These are phyloP conservation scores for Carex parvula DNA, from an alignment of 176 grass and related monocot species.

Conservation along the genomic window DNA sequence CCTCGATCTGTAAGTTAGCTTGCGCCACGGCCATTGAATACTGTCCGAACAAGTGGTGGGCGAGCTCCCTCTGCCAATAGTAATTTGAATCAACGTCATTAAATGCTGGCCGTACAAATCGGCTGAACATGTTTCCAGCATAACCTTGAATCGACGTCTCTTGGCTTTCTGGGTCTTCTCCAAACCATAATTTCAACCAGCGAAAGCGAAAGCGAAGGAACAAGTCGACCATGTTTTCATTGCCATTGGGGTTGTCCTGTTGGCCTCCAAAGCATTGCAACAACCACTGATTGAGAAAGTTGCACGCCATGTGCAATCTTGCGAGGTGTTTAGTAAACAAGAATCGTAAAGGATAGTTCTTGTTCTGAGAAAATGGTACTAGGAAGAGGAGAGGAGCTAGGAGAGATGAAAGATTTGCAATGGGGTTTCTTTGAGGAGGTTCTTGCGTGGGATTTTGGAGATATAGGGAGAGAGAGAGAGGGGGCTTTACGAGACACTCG, in stretches of 20 bases:
- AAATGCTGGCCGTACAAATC: slow-evolving; percentile 31
- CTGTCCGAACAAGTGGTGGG: slow-evolving; percentile 30
- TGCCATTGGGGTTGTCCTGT: no score
- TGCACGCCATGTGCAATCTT: neutral
- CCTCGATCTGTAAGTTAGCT: slow-evolving; percentile 37
- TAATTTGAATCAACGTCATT: neutral
- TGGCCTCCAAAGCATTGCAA: neutral
- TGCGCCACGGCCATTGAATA: slow-evolving; percentile 42
- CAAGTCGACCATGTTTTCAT: no score
- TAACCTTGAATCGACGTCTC: neutral
- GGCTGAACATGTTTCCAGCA: neutral
- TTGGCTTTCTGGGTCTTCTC: neutral
- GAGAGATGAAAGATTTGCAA: neutral
- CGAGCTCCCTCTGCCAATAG: slow-evolving; percentile 19
- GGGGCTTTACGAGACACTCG: no score
- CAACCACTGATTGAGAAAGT: neutral
- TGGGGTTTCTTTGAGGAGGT: no score
- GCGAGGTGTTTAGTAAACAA: neutral
- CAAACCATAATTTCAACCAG: no score
- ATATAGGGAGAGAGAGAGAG: no score
- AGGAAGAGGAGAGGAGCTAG: neutral
- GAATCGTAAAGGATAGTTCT: no score
- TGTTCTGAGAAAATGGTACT: no score
- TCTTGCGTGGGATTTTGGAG: no score
- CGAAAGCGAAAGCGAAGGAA: no score